Percentiles rank a stretch among this genome's conserved stretches.
These are phyloP conservation scores for Baudoinia panamericana DNA, from an alignment of 495 filamentous ascomycete genomes.

Conservation along the genomic window DNA sequence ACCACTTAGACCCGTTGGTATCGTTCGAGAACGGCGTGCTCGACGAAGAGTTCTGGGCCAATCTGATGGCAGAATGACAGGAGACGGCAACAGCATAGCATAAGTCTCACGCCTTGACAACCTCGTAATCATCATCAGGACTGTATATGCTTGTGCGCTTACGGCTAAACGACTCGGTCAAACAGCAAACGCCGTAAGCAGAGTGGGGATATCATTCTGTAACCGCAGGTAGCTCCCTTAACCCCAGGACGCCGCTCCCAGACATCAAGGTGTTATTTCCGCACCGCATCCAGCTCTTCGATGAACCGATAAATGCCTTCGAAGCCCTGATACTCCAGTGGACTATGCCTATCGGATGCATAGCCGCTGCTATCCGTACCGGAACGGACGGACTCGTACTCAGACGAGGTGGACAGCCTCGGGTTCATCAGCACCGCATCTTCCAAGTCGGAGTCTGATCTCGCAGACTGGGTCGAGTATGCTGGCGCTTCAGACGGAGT, in stretches of 20 bases:
- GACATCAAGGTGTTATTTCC: conserved; percentile 19
- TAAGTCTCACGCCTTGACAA: too few relatives aligned
- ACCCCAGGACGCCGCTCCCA: not conserved
- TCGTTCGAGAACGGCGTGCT: conserved; percentile 7
- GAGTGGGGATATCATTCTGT: conserved; percentile 17
- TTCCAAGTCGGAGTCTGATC: conserved; percentile 30
- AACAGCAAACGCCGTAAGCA: not conserved
- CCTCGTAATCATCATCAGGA: too few relatives aligned
- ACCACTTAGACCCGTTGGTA: not conserved
- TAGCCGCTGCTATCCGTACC: conserved; percentile 34
- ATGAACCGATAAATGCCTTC: conserved; percentile 82
- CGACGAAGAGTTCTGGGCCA: conserved; percentile 1
- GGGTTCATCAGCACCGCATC: conserved; percentile 37
- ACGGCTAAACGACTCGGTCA: too few relatives aligned
- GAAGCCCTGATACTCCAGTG: conserved; percentile 57
- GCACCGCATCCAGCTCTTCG: conserved; percentile 64
- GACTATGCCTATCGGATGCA: conserved; percentile 31
- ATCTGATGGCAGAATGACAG: not conserved
- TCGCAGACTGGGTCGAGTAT: conserved; percentile 27
- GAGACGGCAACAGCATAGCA: too few relatives aligned
- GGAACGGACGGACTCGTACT: conserved; percentile 39
- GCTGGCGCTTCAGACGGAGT: conserved; percentile 27
- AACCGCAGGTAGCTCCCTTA: not conserved
- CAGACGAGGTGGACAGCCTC: conserved; percentile 37
- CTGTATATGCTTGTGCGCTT: too few relatives aligned